phyloP scores from a whole-genome alignment of 441 rosid genomes.

The Croton setiger region DNA sequence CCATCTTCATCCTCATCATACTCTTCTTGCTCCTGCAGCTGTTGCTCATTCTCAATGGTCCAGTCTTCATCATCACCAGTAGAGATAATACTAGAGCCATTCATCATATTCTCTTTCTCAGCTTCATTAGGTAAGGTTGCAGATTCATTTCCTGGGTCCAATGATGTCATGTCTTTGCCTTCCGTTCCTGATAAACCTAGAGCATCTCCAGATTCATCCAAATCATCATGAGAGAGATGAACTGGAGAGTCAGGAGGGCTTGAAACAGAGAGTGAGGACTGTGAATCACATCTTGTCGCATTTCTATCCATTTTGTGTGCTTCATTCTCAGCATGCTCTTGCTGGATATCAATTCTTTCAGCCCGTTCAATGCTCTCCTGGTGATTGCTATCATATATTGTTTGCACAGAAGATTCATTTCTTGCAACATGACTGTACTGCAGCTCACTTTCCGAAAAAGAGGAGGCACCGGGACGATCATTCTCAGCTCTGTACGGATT shows the following conservation, averaged over 20 bases:
- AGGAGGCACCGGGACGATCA: constrained; percentile 58
- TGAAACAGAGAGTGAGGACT: constrained; percentile 88
- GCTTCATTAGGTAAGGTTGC: constrained; percentile 35
- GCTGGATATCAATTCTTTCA: constrained; percentile 34
- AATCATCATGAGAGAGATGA: constrained; percentile 90
- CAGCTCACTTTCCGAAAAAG: constrained; percentile 42
- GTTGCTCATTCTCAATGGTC: constrained; percentile 61
- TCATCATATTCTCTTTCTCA: constrained; percentile 45
- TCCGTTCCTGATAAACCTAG: constrained; percentile 39
- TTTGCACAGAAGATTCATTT: constrained; percentile 42
- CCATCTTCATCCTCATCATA: constrained; percentile 93
- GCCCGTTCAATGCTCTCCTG: constrained; percentile 42
- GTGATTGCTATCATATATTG: constrained; percentile 43
- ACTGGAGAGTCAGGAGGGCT: constrained; percentile 93
- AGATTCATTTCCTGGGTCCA: constrained; percentile 40
- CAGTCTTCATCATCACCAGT: constrained; percentile 88
- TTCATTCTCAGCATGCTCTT: constrained; percentile 36
- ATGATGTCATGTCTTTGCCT: constrained; percentile 36
- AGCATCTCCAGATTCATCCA: constrained; percentile 85
- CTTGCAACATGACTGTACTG: constrained; percentile 40
- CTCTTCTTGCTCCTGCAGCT: constrained; percentile 86
- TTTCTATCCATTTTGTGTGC: constrained; percentile 42
- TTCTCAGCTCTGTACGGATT: constrained; percentile 43
- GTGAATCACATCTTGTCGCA: constrained; percentile 74
- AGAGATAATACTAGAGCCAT: constrained; percentile 48